Evolutionary conservation across 129 eudicot species (phyloP).

Genomic region (Lactuca sativa): DNA sequence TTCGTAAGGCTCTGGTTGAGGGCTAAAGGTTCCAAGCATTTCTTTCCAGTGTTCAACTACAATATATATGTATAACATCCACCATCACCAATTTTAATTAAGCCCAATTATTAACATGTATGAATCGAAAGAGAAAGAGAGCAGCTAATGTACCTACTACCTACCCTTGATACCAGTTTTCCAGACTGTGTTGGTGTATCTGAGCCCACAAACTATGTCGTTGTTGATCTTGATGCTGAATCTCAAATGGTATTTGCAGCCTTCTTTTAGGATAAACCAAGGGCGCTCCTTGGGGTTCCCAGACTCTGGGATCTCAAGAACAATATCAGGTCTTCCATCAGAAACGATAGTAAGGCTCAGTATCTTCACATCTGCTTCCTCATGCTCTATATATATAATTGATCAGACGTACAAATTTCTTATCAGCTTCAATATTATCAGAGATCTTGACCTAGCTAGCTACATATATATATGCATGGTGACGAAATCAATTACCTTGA

Average conservation of each 20-base stretch:
- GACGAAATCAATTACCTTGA: constrained; percentile 26
- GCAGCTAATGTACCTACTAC: not conserved
- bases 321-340: constrained; percentile 47
- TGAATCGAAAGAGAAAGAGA: not conserved
- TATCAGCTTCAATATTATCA: not conserved
- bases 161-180: constrained; percentile 70
- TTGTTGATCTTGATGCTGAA: constrained; percentile 56
- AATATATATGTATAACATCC: not conserved
- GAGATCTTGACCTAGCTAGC: not conserved
- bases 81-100: not conserved
- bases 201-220: constrained; percentile 68
- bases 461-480: not conserved
- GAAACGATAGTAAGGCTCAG: constrained; percentile 50
- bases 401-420: not conserved
- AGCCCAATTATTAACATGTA: not conserved
- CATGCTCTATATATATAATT: constrained; percentile 25
- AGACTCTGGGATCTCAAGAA: constrained; percentile 55
- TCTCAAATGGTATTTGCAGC: constrained; percentile 48
- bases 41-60: constrained; percentile 54
- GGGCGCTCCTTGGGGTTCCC: constrained; percentile 48
- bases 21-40: constrained; percentile 65
- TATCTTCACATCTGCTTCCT: constrained; percentile 66
- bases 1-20: constrained; percentile 52
- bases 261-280: constrained; percentile 76
- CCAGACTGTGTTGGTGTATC: constrained; percentile 64